Percentiles rank a stretch among this genome's conserved stretches.
Conservation (phyloP, 352 stramenopile species). For the Phytophthora sansomeana region DNA sequence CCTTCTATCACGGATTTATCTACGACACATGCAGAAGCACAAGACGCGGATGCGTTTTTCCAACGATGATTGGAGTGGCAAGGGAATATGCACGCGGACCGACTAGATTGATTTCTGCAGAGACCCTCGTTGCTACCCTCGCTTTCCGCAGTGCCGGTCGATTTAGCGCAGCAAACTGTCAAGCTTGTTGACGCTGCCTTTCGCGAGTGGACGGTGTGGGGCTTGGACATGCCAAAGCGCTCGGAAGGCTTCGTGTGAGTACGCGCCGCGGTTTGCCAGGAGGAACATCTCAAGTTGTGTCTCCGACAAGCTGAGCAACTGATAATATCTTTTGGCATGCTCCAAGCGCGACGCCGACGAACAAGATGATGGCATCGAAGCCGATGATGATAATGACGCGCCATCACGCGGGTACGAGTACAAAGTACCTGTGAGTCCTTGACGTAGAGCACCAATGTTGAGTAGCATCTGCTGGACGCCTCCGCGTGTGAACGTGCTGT, state of each 20-base stretch:
- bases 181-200: conserved; percentile 86
- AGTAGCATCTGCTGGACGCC: conserved; percentile 84
- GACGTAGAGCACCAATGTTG: conserved; percentile 79
- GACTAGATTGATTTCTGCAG: conserved; percentile 5
- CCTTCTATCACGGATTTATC: conserved; percentile 57
- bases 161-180: conserved; percentile 78
- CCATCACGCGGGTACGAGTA: conserved; percentile 79
- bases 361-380: conserved; percentile 31
- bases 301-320: conserved; percentile 74
- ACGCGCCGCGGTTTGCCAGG: conserved; percentile 74
- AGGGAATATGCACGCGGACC: neutral
- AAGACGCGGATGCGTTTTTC: conserved; percentile 54
- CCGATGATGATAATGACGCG: conserved; percentile 23
- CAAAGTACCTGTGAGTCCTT: conserved; percentile 73
- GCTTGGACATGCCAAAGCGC: conserved; percentile 82
- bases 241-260: conserved; percentile 67
- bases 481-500: conserved; percentile 68
- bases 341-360: conserved; percentile 66
- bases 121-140: too few relatives aligned
- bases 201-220: conserved; percentile 72
- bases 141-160: neutral
- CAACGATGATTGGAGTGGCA: conserved; percentile 36
- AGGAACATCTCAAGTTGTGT: conserved; percentile 84
- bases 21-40: conserved; percentile 39
- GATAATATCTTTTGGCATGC: conserved; percentile 81